Conservation (phyloP, 208 protist genomes). For the Leishmania gerbilli region DNA sequence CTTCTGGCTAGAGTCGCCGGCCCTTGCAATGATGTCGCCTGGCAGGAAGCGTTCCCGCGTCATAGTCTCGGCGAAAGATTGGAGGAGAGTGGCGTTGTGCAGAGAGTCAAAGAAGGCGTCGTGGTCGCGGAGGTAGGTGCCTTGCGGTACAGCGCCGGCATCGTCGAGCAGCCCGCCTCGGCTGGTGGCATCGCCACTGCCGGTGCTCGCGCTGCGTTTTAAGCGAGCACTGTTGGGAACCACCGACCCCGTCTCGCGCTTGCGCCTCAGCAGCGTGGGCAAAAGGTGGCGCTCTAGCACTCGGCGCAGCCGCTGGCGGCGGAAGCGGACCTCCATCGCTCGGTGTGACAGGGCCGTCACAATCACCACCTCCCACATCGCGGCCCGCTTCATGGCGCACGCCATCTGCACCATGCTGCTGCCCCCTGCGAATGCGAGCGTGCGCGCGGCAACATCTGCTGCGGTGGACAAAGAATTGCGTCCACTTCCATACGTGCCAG, state of each 20-base stretch:
- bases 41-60: constrained; percentile 46
- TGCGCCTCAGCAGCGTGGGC: constrained; percentile 58
- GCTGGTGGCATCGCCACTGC: background rate
- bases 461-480: constrained; percentile 6
- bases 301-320: constrained; percentile 48
- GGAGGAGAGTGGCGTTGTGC: constrained; percentile 53
- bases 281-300: constrained; percentile 68
- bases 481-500: background rate
- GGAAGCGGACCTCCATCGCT: constrained; percentile 49
- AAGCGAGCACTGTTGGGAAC: constrained; percentile 22
- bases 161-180: constrained; percentile 9
- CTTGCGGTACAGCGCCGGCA: constrained; percentile 26
- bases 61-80: constrained; percentile 72
- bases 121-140: constrained; percentile 62
- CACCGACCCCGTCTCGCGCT: constrained; percentile 45
- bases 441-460: constrained; percentile 13
- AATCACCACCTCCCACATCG: constrained; percentile 78
- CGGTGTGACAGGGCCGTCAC: constrained; percentile 39
- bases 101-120: constrained; percentile 59
- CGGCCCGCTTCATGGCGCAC: constrained; percentile 66
- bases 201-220: background rate
- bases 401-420: constrained; percentile 57
- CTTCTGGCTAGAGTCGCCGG: constrained; percentile 54
- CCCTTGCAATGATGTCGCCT: constrained; percentile 64
- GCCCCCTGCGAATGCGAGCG: constrained; percentile 9